Evolutionary conservation across 2,329 filamentous ascomycete species (phyloP), one percentile per base, ranked within the genome.

Genomic region (Xylariaceae sp.): DNA sequence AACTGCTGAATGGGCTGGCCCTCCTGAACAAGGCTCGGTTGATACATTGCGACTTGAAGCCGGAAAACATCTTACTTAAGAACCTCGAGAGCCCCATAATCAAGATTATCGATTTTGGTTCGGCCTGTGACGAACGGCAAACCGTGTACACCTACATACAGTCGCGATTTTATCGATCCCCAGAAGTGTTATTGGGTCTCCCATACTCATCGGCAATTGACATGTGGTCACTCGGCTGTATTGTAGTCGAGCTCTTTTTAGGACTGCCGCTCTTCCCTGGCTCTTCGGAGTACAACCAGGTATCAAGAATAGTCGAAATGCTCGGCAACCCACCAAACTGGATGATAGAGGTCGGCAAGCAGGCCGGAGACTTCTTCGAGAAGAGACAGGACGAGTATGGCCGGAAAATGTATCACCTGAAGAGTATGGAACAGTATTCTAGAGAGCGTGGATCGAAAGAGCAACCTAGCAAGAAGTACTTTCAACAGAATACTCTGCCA

Each of bases 121-220:
- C 94, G 30, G 94, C 94, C 11, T 99, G 94, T 72, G 94, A 99
- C 72, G 94, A 99, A 75, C 87, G 94, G 44, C 94, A 99, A 72
- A 99, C 94, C 0, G 94, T 99, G 23, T 99, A 99, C 73, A 99
- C 94, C 5, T 99, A 99, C 72, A 99, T 99, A 57, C 94, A 99
- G 72, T 99, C 94, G 8, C 84, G 94, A 64, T 99, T 99, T 75
- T 99, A 99, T 75, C 87, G 94, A 60, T 99, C 94, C 0, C 94
- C 94, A 1, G 94, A 99, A 72, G 94, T 99, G 10, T 75, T 99
- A 30, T 79, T 99, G n/a, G 94, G 94, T 3, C 77, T 99, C 41
- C 94, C 94, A 55, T 99, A 99, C 72, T 97, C 94, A 11, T 97
- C 94, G 4, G 94, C 94, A 36, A 99, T 99, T 67, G 94, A 99